A percentile compares a stretch with the other conserved stretches of the same genome.
These are phyloP conservation scores for Salvia hispanica DNA, from an alignment of 257 asterid genomes.

Conservation along the genomic window DNA sequence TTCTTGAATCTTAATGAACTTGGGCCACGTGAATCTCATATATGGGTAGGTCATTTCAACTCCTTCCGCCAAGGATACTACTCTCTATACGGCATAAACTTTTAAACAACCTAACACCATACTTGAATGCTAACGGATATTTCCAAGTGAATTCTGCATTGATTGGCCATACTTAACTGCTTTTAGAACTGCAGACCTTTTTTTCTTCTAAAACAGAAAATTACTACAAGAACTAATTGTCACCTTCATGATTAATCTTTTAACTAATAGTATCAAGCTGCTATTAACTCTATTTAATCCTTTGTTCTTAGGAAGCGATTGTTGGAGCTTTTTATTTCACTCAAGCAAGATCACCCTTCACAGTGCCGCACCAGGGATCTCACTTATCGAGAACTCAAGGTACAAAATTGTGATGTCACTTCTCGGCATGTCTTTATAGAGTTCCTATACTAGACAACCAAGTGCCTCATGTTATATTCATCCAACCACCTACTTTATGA, in stretches of 20 bases:
- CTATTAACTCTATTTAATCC: constrained; percentile 11
- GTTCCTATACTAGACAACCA: constrained; percentile 11
- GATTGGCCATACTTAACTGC: not conserved
- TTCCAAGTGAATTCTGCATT: constrained; percentile 2
- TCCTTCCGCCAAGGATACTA: constrained; percentile 8
- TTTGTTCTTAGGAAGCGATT: constrained; percentile 62
- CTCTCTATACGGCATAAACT: not conserved
- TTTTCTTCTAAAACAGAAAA: constrained; percentile 8
- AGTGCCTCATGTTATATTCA: not conserved
- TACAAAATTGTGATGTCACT: constrained; percentile 30
- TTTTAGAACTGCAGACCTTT: not conserved
- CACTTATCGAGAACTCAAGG: constrained; percentile 79
- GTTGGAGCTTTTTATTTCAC: constrained; percentile 51
- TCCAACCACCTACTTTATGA: not conserved
- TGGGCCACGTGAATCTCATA: not conserved
- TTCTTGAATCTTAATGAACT: not conserved
- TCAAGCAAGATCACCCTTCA: constrained; percentile 39
- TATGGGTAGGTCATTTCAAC: not conserved
- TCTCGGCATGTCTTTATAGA: constrained; percentile 2
- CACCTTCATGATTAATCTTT: constrained; percentile 19
- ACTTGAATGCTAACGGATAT: not conserved
- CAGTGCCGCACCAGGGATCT: constrained; percentile 34
- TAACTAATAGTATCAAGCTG: constrained; percentile 1
- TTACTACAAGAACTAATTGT: constrained; percentile 12
- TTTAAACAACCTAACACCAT: not conserved